Base-by-base conservation (phyloP, 2,329 filamentous ascomycete species). In the Cytospora piceicola region DNA sequence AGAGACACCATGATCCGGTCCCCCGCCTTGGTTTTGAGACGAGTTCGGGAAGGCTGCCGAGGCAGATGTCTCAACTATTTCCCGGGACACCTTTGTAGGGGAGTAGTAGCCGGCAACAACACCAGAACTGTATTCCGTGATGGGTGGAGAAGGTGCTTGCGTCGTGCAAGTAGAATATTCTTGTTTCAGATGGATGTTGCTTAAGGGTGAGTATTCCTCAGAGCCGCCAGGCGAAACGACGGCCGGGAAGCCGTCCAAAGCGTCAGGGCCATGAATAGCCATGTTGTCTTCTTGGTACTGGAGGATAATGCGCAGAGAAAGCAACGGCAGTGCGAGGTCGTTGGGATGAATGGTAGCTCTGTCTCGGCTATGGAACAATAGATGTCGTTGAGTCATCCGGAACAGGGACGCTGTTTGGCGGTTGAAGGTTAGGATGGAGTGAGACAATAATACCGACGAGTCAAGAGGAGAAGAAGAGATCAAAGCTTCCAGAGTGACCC, bases 311-410 rank as follows among this genome's bases (percentile, higher is more conserved):
- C 46, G 51, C 36, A 62, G 34, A 27, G 7, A 27, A n/a, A 46
- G 20, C n/a, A 52, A 58, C n/a, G 58, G 58, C 17, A 46, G 27
- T 36, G 52, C 15, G 53, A 58, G 30, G 46, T 36, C 29, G 29
- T 36, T 46, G 42, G 42, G 58, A 54, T 60, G 54, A 34, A 32
- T 54, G 58, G 17, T 60, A 54, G 57, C 53, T 61, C 54, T 62
- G 65, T 56, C 58, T 65, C 63, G 63, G 59, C 36, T 63, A 62
- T 65, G 63, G 58, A 67, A 67, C 66, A 65, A 67, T 65, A 36
- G 39, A 49, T 65, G 54, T 67, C 54, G 58, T 67, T 63, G 55
- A 65, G 58, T 36, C 49, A 65, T 51, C 49, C 49, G 58, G 54
- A 32, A 34, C 27, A 53, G 39, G 32, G 6, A 24, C 29, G 24